phyloP scores from a whole-genome alignment of 1,284 basidiomycete genomes.

The Tilletiaria anomala region DNA sequence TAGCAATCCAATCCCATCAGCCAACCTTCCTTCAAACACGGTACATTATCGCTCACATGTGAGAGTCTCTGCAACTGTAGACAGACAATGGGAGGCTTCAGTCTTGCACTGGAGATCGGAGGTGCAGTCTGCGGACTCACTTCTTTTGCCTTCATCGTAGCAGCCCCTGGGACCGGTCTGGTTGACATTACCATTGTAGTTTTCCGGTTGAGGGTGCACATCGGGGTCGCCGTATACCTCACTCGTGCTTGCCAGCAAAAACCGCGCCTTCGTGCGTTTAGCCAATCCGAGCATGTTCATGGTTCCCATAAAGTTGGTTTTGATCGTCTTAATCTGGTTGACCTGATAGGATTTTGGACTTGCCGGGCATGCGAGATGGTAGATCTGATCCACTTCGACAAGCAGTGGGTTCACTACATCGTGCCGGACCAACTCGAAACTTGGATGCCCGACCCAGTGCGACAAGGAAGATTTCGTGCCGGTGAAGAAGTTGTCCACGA shows the following conservation, averaged over 20 bases:
- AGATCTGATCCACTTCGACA: conserved; percentile 30
- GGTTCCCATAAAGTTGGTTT: conserved; percentile 84
- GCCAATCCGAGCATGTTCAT: conserved; percentile 92
- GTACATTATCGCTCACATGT: conserved; percentile 14
- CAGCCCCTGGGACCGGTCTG: conserved; percentile 91
- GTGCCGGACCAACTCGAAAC: conserved; percentile 93
- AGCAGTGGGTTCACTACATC: conserved; percentile 50
- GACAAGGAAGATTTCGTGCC: conserved; percentile 78
- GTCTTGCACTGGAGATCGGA: too few relatives aligned
- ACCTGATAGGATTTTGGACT: conserved; percentile 26
- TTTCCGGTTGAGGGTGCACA: conserved; percentile 81
- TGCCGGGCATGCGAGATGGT: conserved; percentile 28
- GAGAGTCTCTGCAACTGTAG: conserved; percentile 21
- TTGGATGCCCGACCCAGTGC: conserved; percentile 68
- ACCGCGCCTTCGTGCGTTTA: conserved; percentile 88
- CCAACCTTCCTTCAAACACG: too few relatives aligned
- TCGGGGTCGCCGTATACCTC: conserved; percentile 96
- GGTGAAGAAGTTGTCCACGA: conserved; percentile 96
- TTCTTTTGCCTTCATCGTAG: conserved; percentile 68
- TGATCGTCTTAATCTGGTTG: conserved; percentile 47
- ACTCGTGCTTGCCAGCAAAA: conserved; percentile 87
- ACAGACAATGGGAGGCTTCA: too few relatives aligned
- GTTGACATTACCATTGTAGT: conserved; percentile 62
- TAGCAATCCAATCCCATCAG: too few relatives aligned
- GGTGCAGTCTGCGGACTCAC: too few relatives aligned